phyloP scores from a whole-genome alignment of 768 basidiomycete genomes.

The Rhizopogon roseolus region DNA sequence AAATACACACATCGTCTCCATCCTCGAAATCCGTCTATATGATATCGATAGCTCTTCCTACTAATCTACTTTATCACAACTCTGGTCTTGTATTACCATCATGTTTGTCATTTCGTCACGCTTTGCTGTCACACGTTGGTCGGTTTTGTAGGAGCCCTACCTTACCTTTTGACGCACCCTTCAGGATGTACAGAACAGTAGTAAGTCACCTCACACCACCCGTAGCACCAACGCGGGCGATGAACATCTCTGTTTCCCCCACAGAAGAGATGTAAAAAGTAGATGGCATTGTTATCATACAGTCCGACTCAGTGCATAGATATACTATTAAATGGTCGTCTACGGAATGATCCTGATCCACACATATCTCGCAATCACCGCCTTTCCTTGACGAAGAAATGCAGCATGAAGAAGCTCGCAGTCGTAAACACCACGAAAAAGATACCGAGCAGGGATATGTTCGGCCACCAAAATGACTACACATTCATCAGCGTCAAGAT shows the following conservation, averaged over 20 bases:
- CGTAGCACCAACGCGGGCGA: no score
- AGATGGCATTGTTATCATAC: not conserved
- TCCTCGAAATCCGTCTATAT: no score
- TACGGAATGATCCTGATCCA: not conserved
- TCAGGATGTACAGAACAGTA: no score
- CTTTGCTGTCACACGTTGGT: no score
- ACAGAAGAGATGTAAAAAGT: not conserved
- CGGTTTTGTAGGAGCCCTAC: no score
- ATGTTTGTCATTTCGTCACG: no score
- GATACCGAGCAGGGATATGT: conserved; percentile 78
- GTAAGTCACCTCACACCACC: no score
- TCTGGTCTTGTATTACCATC: no score
- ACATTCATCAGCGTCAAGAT: conserved; percentile 4
- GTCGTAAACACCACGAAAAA: conserved; percentile 82
- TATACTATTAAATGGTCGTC: not conserved
- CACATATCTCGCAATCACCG: conserved; percentile 12
- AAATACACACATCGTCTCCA: not conserved
- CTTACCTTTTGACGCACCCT: no score
- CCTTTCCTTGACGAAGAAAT: conserved; percentile 86
- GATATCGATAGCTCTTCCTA: no score
- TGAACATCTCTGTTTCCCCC: no score
- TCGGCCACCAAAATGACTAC: conserved; percentile 98
- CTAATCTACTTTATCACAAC: no score
- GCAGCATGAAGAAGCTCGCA: conserved; percentile 73
- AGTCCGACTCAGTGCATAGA: not conserved